Evolutionary conservation across 768 basidiomycete species (phyloP).

Genomic region (Macrocybe gigantea): DNA sequence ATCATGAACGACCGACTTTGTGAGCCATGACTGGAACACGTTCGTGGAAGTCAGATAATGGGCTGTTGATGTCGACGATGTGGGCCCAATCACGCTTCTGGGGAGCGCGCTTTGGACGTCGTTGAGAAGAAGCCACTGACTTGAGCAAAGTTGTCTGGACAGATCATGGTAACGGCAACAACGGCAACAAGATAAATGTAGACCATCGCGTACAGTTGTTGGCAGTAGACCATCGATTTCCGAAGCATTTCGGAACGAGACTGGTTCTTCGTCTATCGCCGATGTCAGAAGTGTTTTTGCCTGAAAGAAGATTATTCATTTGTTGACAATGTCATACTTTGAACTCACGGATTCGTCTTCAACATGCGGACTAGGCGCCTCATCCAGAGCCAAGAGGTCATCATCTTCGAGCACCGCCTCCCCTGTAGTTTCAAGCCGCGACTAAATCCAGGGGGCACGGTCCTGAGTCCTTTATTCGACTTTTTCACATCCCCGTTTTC

Average conservation of each 20-base stretch:
- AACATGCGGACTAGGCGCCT: constrained; percentile 1
- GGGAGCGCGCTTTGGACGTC: constrained; percentile 35
- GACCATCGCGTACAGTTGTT: constrained; percentile 31
- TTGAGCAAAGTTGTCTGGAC: constrained; percentile 53
- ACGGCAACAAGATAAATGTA: neutral
- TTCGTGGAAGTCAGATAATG: constrained; percentile 82
- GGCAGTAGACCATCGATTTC: constrained; percentile 84
- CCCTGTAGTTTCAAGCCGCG: constrained; percentile 71
- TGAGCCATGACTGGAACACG: constrained; percentile 97
- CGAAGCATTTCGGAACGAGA: constrained; percentile 12
- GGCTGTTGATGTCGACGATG: constrained; percentile 89
- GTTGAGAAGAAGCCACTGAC: constrained; percentile 39
- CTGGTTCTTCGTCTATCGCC: no score
- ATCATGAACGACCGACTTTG: constrained; percentile 42
- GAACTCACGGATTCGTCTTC: constrained; percentile 6
- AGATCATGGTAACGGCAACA: constrained; percentile 1
- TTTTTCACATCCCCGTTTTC: constrained; percentile 18
- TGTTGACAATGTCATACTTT: neutral
- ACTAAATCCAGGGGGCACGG: constrained; percentile 76
- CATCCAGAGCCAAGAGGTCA: constrained; percentile 28
- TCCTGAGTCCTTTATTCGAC: constrained; percentile 47
- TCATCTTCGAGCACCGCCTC: constrained; percentile 43
- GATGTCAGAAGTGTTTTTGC: no score
- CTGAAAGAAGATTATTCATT: no score
- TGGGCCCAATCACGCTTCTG: constrained; percentile 97